Evolutionary conservation across 2,329 filamentous ascomycete species (phyloP), one percentile per base, ranked within the genome.

Genomic region (Thielaviopsis populi): DNA sequence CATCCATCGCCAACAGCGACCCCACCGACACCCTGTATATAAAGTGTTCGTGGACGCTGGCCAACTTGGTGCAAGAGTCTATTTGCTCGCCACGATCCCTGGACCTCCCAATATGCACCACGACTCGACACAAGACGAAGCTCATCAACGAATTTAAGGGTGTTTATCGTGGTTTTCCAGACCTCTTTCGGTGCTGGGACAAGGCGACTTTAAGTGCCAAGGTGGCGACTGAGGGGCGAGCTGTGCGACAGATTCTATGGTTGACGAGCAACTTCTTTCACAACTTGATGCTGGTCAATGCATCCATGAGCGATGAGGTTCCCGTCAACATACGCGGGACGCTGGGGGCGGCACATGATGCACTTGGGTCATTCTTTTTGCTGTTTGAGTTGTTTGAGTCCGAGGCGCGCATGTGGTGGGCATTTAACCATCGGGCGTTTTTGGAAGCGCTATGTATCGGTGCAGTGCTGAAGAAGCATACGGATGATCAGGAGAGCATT

Each of bases 221-320:
- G 60, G 80, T 82, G 1, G 74, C 75, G 54, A 79, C 74, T 1
- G 84, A 87, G 69, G 84, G 85, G 66, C 80, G 88, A 6, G 79
- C 84, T 1, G 83, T 89, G 17, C 78, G 87, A 0, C 88, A 92
- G 73, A 89, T 87, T 19, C 74, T 92, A 4, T 91, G 90, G 70
- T 75, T 91, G 37, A 87, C 85, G n/a, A 88, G 83, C 72, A 91
- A 91, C 70, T 91, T 89, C 74, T 89, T 85, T 73, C 88, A 92
- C 71, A 90, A 88, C 71, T 77, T 91, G 27, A 91, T 91, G 87
- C 76, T 91, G 10, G 81, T 91, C 22, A 85, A 91, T 69, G 84
- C 85, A 0, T 86, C 84, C 15, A 85, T 88, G 70, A 85, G 85
- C 67, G 73, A 79, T 0, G 81, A 83, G 69, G 80, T 86, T 1